Evolutionary conservation across 805 yeast genomes (phyloP), one percentile per base, ranked within the genome.

Genomic region (Schwanniomyces vanrijiae): DNA sequence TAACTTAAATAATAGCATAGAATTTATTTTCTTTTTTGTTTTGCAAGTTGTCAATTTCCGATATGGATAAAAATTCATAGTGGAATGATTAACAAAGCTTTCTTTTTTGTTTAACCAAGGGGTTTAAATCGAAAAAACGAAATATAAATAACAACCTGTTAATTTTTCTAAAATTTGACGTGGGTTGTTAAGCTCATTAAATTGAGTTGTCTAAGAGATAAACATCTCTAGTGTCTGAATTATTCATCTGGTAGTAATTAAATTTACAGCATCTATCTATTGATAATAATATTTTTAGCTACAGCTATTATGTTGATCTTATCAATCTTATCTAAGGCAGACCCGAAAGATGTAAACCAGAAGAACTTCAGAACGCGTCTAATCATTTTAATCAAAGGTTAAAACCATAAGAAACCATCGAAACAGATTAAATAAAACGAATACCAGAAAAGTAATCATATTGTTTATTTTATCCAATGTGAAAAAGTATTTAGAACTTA

Each of bases 81-180:
- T 21, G 24, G 19, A 20, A 28, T n/a, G 25, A 16, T 18, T n/a
- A 33, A 24, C 20, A 33, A 26, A n/a, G 37, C 31, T 41, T 41
- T 41, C 44, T 41, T 40, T 41, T 41, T 24, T 39, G 21, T 39
- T 39, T 39, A 24, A 25, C 42, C 35, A 16, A 37, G 25, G 29
- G 34, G 25, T 33, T 41, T 9, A 29, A 40, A 26, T 28, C 21
- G 43, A 40, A 40, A 29, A 40, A 26, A 26, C 4, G 22, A 33
- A 41, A 41, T 14, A 41, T 18, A 14, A 28, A 31, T 26, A 33
- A 41, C 25, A 14, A 37, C 20, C 39, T 20, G 20, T 16, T 4
- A 20, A 19, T 20, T 21, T 21, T 25, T 19, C 14, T 21, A 25
- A 21, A 8, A 19, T 19, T 16, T 18, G 39, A 13, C 24, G 13